A percentile compares a stretch with the other conserved stretches of the same genome.
phyloP scores from a whole-genome alignment of 805 yeast species.

The Sugiyamaella valdiviana region DNA sequence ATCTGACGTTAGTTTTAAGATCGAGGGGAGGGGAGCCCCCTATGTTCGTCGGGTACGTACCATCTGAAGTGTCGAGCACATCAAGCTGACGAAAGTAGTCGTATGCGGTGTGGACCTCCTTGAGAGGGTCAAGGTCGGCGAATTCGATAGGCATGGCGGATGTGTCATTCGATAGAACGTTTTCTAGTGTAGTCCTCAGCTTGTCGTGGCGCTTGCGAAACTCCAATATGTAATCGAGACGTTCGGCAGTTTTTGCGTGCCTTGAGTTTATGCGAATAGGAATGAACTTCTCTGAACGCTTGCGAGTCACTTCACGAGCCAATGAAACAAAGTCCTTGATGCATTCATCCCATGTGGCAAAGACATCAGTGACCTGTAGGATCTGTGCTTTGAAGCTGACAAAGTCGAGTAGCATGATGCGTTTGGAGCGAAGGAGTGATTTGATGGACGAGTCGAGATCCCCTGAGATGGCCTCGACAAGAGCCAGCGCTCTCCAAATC shows the following conservation, averaged over 20 bases:
- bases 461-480: conserved; percentile 58
- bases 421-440: conserved; percentile 33
- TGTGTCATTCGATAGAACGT: conserved; percentile 19
- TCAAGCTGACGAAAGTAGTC: conserved; percentile 36
- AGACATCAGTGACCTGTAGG: conserved; percentile 30
- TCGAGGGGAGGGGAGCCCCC: neutral
- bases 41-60: conserved; percentile 3
- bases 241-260: conserved; percentile 35
- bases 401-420: conserved; percentile 42
- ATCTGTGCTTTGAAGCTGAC: conserved; percentile 36
- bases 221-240: conserved; percentile 38
- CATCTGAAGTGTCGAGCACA: conserved; percentile 33
- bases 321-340: conserved; percentile 57
- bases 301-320: conserved; percentile 69
- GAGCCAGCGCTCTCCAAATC: conserved; percentile 50
- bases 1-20: conserved; percentile 4
- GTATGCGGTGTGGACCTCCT: conserved; percentile 39
- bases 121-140: conserved; percentile 23
- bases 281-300: conserved; percentile 63
- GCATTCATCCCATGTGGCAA: conserved; percentile 52
- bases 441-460: conserved; percentile 48
- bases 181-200: conserved; percentile 36
- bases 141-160: conserved; percentile 18
- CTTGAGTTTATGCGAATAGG: conserved; percentile 54
- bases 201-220: conserved; percentile 53